Percentiles rank a stretch among this genome's conserved stretches.
Evolutionary conservation across 139 green algal genomes (phyloP).

Genomic region (Zygnema circumcarinatum): DNA sequence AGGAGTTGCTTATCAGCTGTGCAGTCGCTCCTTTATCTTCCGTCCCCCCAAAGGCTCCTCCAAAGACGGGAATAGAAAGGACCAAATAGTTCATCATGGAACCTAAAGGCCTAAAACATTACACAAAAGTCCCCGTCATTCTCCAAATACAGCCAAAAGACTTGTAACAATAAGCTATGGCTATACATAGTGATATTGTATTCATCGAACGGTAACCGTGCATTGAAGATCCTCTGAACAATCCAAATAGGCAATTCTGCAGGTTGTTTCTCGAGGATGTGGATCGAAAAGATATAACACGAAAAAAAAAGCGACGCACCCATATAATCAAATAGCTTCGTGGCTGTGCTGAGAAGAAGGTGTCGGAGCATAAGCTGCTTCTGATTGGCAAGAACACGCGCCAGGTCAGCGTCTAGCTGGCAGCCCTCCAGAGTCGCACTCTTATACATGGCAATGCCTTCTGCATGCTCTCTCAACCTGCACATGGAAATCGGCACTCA

Average conservation of each 20-base stretch:
- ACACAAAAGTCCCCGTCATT: no score
- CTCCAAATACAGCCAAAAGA: no score
- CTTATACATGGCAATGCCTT: slow-evolving; percentile 54
- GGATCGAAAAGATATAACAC: not conserved
- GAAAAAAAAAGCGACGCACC: slow-evolving; percentile 46
- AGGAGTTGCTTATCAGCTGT: slow-evolving; percentile 73
- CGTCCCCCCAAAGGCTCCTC: slow-evolving; percentile 9
- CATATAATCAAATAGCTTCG: slow-evolving; percentile 66
- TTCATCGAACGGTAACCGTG: no score
- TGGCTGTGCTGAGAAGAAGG: slow-evolving; percentile 56
- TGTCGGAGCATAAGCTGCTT: slow-evolving; percentile 55
- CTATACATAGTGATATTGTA: no score
- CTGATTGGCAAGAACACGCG: slow-evolving; percentile 58
- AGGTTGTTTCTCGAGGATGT: no score
- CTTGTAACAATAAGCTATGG: no score
- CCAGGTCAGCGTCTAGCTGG: slow-evolving; percentile 56
- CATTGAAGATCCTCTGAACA: no score
- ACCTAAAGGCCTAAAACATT: no score
- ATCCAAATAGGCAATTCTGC: no score
- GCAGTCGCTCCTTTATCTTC: slow-evolving; percentile 55
- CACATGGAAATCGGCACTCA: not conserved
- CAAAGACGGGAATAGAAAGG: slow-evolving; percentile 67
- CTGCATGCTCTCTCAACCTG: slow-evolving; percentile 50
- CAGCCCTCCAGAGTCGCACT: slow-evolving; percentile 42
- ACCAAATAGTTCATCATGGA: slow-evolving; percentile 70